Evolutionary conservation across 2,329 filamentous ascomycete genomes (phyloP).

Genomic region (Paraphoma sp.): DNA sequence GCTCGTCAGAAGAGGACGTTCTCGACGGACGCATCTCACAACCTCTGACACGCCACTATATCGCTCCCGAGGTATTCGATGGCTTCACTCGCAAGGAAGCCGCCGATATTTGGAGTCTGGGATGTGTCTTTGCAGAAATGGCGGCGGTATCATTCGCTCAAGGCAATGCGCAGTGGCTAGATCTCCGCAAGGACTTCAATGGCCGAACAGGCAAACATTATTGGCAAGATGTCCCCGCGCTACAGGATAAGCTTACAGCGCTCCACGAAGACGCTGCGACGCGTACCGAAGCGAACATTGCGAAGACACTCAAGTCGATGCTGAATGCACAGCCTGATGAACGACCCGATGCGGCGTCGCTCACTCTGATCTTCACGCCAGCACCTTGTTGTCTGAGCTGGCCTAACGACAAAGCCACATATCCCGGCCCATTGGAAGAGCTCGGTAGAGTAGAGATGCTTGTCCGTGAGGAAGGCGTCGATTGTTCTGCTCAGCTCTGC

Average conservation of each 20-base stretch:
- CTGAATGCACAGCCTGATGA: constrained; percentile 33
- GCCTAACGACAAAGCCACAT: constrained; percentile 41
- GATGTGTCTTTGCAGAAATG: constrained; percentile 97
- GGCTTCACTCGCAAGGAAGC: constrained; percentile 35
- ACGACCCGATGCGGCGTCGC: constrained; percentile 38
- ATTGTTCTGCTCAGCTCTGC: constrained; percentile 21
- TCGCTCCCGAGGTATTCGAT: constrained; percentile 44
- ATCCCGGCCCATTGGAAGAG: constrained; percentile 43
- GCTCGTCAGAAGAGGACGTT: constrained; percentile 31
- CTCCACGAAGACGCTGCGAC: constrained; percentile 27
- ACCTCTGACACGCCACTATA: constrained; percentile 43
- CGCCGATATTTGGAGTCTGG: constrained; percentile 91
- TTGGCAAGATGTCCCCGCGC: constrained; percentile 40
- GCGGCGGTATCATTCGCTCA: constrained; percentile 53
- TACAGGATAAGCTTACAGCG: constrained; percentile 34
- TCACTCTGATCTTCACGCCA: constrained; percentile 43
- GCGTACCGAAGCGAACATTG: constrained; percentile 29
- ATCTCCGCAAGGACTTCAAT: constrained; percentile 37
- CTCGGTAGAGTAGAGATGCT: constrained; percentile 32
- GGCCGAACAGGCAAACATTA: constrained; percentile 43
- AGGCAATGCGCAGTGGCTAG: constrained; percentile 29
- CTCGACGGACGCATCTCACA: constrained; percentile 21
- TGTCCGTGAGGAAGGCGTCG: constrained; percentile 20
- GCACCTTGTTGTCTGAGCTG: constrained; percentile 47
- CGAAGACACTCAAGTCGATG: constrained; percentile 41